phyloP scores from a whole-genome alignment of 768 basidiomycete species.

The Naematelia aurantialba region DNA sequence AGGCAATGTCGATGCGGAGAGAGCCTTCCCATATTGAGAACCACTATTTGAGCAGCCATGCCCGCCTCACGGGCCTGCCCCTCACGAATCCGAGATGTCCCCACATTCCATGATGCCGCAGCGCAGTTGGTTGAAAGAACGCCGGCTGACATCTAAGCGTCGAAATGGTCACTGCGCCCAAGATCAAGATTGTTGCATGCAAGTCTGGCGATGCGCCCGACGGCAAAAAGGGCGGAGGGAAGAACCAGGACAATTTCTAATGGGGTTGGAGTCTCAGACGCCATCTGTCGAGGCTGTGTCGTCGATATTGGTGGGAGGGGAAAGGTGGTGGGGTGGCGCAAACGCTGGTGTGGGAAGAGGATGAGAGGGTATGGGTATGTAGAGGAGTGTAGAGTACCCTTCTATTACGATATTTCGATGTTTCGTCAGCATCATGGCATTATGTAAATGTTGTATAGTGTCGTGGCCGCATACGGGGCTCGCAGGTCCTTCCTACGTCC shows the following conservation, averaged over 20 bases:
- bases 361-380: background rate
- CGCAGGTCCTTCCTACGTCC: too few species aligned
- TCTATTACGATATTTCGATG: background rate
- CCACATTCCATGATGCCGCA: too few species aligned
- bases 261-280: background rate
- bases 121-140: too few species aligned
- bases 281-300: background rate
- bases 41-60: too few species aligned
- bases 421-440: background rate
- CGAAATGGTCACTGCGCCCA: constrained; percentile 54
- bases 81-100: too few species aligned
- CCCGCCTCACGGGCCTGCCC: too few species aligned
- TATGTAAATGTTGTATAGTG: background rate
- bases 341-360: background rate
- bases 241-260: background rate
- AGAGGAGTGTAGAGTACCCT: background rate
- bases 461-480: too few species aligned
- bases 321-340: background rate
- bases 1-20: too few species aligned
- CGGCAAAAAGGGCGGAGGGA: constrained; percentile 60
- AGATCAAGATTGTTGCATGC: constrained; percentile 97
- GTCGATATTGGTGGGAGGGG: background rate
- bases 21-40: too few species aligned
- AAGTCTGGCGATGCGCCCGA: constrained; percentile 88
- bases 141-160: constrained; percentile 16